Evolutionary conservation across 768 basidiomycete species (phyloP).

Genomic region (Mycena sanguinolenta): DNA sequence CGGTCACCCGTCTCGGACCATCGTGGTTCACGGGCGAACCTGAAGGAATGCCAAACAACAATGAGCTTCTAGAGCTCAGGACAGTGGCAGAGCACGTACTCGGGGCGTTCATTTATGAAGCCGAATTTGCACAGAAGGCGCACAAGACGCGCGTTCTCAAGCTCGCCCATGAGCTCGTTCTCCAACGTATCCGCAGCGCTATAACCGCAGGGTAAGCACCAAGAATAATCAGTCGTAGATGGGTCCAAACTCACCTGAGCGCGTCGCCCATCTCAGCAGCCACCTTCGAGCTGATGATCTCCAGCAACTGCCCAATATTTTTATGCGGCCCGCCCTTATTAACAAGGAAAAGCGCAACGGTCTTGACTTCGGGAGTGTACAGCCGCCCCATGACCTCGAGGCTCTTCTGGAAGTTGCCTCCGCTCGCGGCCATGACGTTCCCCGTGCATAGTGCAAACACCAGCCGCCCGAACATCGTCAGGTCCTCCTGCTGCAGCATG

Average conservation of each 20-base stretch:
- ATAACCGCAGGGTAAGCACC: background rate
- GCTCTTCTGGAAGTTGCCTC: constrained; percentile 76
- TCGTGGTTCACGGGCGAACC: constrained; percentile 93
- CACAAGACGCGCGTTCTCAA: constrained; percentile 94
- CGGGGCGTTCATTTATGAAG: constrained; percentile 99
- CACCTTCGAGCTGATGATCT: constrained; percentile 80
- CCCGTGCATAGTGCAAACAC: constrained; percentile 84
- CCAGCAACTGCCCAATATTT: constrained; percentile 84
- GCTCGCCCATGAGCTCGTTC: constrained; percentile 84
- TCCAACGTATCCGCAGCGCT: constrained; percentile 89
- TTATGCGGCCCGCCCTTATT: constrained; percentile 78
- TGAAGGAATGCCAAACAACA: constrained; percentile 43
- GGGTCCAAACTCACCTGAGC: constrained; percentile 68
- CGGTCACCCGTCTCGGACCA: constrained; percentile 99
- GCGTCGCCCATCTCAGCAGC: constrained; percentile 87
- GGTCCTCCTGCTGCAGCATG: constrained; percentile 87
- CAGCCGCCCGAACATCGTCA: constrained; percentile 87
- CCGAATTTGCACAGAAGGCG: constrained; percentile 93
- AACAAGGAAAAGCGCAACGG: constrained; percentile 80
- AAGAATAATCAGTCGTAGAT: background rate
- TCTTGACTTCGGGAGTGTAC: constrained; percentile 89
- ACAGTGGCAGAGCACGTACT: constrained; percentile 66
- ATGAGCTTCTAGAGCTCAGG: background rate
- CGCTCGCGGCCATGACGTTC: constrained; percentile 70
- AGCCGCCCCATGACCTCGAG: constrained; percentile 79